These are phyloP conservation scores for Psilocybe subaeruginosa DNA, from an alignment of 768 basidiomycete species.

Conservation along the genomic window DNA sequence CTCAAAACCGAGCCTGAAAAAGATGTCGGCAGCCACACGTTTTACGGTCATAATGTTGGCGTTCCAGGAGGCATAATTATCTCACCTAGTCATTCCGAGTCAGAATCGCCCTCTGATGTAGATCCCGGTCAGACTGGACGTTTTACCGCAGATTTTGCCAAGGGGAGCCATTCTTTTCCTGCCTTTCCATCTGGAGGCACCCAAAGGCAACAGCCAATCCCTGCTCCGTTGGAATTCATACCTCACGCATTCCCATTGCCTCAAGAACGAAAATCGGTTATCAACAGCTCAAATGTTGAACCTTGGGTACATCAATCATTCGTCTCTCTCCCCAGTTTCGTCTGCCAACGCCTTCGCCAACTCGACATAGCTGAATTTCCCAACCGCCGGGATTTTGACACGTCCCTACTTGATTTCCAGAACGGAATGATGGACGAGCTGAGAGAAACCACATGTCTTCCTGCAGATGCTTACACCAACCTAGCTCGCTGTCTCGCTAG, in stretches of 20 bases:
- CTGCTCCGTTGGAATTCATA: constrained; percentile 42
- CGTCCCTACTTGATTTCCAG: constrained; percentile 49
- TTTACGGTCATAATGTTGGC: constrained; percentile 52
- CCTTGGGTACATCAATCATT: constrained; percentile 65
- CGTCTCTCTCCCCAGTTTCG: constrained; percentile 58
- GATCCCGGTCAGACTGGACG: constrained; percentile 32
- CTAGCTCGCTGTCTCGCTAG: constrained; percentile 49
- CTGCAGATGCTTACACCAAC: constrained; percentile 55
- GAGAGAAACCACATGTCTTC: constrained; percentile 61
- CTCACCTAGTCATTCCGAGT: constrained; percentile 27
- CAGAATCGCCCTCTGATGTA: constrained; percentile 24
- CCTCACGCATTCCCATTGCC: constrained; percentile 42
- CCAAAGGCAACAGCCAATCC: neutral
- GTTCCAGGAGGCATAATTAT: constrained; percentile 30
- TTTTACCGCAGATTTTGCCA: constrained; percentile 32
- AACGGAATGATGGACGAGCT: constrained; percentile 54
- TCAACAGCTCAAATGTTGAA: constrained; percentile 48
- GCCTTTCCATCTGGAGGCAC: constrained; percentile 15
- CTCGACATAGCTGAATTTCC: constrained; percentile 66
- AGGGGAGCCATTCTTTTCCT: constrained; percentile 10
- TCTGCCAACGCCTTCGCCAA: constrained; percentile 56
- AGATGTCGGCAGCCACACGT: constrained; percentile 32
- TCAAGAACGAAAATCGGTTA: constrained; percentile 37
- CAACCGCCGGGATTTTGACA: constrained; percentile 53
- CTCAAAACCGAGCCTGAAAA: neutral